Evolutionary conservation across 2,329 filamentous ascomycete species (phyloP), one percentile per base, ranked within the genome.

Genomic region (Penicillium sp.): DNA sequence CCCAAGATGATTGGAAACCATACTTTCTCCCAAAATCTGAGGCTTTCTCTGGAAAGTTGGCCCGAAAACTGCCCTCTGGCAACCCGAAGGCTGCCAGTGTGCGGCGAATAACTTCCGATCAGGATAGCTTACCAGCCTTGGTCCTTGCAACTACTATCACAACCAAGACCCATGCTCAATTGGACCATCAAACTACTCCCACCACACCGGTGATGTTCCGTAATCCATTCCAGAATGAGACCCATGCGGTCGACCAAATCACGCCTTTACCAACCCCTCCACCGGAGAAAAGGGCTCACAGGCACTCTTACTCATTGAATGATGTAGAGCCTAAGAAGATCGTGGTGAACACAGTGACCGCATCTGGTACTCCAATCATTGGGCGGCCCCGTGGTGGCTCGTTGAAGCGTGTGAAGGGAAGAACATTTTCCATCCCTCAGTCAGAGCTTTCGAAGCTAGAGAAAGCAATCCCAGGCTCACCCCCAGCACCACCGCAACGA

Each of bases 61-160:
- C 74, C 11, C 78, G 75, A 58, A 74, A 73, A 58, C 71, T 77
- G 55, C 71, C 72, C 48, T 69, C 75, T 6, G 69, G 71, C 20
- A 71, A 68, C 49, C 66, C 68, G n/a, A 73, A 60, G 55, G 66
- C 65, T 29, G 64, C 72, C 49, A 65, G 69, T 15, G 66, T 77
- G 48, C 77, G 74, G 51, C 74, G 75, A 46, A 75, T 82, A 44
- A 65, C 76, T 23, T 76, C 78, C 33, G 73, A 77, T 52, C 65
- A 71, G 15, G 73, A 74, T 58, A 69, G 75, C 57, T 69, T 71
- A 45, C 81, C 81, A 33, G 81, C 78, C 42, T 71, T 84, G 41
- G 64, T 83, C 40, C 71, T 81, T 48, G 79, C 79, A 41, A 70
- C 73, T 7, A 69, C 70, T 11, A 62, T 78, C 35, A 67, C 61